Conservation (phyloP, 495 filamentous ascomycete genomes). For the Daldinia vernicosa region DNA sequence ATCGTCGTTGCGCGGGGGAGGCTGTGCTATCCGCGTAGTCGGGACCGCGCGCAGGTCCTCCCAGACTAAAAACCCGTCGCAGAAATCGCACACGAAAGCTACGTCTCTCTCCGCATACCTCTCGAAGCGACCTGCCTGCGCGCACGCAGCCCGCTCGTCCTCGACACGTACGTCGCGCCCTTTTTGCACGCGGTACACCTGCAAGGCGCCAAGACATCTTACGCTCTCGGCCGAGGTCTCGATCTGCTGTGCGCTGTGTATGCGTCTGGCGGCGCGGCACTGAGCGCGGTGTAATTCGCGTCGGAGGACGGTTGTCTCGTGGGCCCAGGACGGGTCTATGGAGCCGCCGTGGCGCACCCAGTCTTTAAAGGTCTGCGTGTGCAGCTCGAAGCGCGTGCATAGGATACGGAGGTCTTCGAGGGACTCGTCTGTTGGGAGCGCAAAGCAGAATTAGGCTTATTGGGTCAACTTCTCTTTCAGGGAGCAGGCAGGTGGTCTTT, state of each 20-base stretch:
- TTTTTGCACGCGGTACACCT: constrained; percentile 53
- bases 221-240: constrained; percentile 25
- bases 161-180: constrained; percentile 23
- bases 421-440: constrained; percentile 49
- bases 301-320: constrained; percentile 51
- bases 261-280: constrained; percentile 57
- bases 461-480: constrained; percentile 35
- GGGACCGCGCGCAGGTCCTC: constrained; percentile 55
- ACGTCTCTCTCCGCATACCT: constrained; percentile 53
- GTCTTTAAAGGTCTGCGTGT: constrained; percentile 53
- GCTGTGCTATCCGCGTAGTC: constrained; percentile 40
- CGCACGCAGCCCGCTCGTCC: constrained; percentile 53
- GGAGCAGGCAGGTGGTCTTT: not conserved
- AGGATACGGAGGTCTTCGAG: constrained; percentile 54
- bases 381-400: constrained; percentile 49
- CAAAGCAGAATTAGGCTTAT: constrained; percentile 22
- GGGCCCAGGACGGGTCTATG: constrained; percentile 56
- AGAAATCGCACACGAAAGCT: constrained; percentile 61
- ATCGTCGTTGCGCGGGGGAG: not conserved
- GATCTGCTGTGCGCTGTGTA: constrained; percentile 52
- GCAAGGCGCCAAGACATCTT: constrained; percentile 57
- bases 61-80: constrained; percentile 60
- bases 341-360: constrained; percentile 56
- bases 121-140: constrained; percentile 53
- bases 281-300: constrained; percentile 58